phyloP scores from a whole-genome alignment of 73 alveolate genomes.

The Tetrahymena borealis region DNA sequence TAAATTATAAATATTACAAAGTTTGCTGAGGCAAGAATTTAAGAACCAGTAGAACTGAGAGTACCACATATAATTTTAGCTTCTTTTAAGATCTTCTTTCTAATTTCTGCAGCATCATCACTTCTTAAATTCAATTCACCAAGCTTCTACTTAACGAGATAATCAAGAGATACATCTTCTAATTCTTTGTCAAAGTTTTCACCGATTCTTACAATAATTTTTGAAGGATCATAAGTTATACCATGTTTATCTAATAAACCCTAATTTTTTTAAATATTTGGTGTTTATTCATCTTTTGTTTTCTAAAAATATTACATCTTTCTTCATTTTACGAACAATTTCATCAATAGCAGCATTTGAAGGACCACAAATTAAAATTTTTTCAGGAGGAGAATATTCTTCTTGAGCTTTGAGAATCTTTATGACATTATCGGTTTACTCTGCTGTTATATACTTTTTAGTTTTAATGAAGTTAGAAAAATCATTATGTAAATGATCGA shows the following conservation, averaged over 20 bases:
- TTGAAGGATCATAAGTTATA: neutral
- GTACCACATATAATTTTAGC: conserved; percentile 46
- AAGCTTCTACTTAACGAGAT: conserved; percentile 14
- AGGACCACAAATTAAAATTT: conserved; percentile 73
- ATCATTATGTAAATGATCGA: conserved; percentile 37
- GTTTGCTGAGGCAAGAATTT: conserved; percentile 8
- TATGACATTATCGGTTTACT: neutral
- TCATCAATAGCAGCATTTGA: conserved; percentile 87
- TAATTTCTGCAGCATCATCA: conserved; percentile 6
- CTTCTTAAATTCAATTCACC: neutral
- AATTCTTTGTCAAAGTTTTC: conserved; percentile 38
- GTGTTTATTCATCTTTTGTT: too few relatives aligned
- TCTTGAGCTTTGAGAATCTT: neutral
- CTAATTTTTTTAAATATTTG: too few relatives aligned
- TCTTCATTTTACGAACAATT: conserved; percentile 47
- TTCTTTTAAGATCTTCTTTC: conserved; percentile 37
- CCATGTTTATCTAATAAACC: conserved; percentile 52
- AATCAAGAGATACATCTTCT: conserved; percentile 26
- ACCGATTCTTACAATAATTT: conserved; percentile 48
- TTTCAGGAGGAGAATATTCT: conserved; percentile 19
- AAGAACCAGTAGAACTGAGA: conserved; percentile 45
- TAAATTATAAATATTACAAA: neutral
- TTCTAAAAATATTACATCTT: too few relatives aligned
- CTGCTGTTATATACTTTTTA: conserved; percentile 5
- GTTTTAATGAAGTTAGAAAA: neutral